Conservation (phyloP, 2,329 filamentous ascomycete species). For the Aspergillus sclerotialis region DNA sequence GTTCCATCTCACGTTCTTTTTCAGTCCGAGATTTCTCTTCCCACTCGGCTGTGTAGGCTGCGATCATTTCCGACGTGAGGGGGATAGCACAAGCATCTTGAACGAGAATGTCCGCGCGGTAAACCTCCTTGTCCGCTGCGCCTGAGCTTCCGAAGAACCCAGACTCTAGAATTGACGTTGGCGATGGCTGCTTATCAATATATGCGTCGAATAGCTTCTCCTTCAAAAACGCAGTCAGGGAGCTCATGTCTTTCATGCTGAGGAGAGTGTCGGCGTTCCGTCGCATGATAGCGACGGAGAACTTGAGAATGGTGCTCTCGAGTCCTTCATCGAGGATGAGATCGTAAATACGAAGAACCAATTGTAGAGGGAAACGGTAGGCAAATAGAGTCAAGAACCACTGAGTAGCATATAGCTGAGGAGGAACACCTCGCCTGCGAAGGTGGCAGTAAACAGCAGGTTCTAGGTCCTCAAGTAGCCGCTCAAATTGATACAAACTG, state of each 20-base stretch:
- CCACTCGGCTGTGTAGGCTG: slow-evolving; percentile 78
- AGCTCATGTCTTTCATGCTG: slow-evolving; percentile 82
- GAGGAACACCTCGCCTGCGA: slow-evolving; percentile 75
- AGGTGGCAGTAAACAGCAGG: slow-evolving; percentile 93
- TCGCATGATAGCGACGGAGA: slow-evolving; percentile 92
- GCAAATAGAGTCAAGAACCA: slow-evolving; percentile 99
- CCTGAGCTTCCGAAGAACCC: slow-evolving; percentile 95
- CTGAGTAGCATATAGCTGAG: slow-evolving; percentile 93
- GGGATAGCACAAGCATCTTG: slow-evolving; percentile 85
- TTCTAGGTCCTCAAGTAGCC: slow-evolving; percentile 86
- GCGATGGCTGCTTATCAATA: slow-evolving; percentile 86
- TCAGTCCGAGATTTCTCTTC: slow-evolving; percentile 81
- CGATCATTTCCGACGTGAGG: slow-evolving; percentile 74
- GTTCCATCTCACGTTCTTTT: slow-evolving; percentile 72
- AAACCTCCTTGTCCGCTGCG: slow-evolving; percentile 86
- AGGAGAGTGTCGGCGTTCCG: slow-evolving; percentile 78
- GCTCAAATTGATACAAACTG: slow-evolving; percentile 90
- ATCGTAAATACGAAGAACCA: slow-evolving; percentile 95
- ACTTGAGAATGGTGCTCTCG: slow-evolving; percentile 80
- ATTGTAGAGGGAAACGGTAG: slow-evolving; percentile 91
- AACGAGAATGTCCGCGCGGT: slow-evolving; percentile 87
- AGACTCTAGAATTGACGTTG: slow-evolving; percentile 88
- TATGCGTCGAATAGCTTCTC: slow-evolving; percentile 95
- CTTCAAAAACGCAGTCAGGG: slow-evolving; percentile 82
- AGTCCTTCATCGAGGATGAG: slow-evolving; percentile 89